Base-by-base conservation (phyloP, 768 basidiomycete genomes). In the Hortiboletus campestris region DNA sequence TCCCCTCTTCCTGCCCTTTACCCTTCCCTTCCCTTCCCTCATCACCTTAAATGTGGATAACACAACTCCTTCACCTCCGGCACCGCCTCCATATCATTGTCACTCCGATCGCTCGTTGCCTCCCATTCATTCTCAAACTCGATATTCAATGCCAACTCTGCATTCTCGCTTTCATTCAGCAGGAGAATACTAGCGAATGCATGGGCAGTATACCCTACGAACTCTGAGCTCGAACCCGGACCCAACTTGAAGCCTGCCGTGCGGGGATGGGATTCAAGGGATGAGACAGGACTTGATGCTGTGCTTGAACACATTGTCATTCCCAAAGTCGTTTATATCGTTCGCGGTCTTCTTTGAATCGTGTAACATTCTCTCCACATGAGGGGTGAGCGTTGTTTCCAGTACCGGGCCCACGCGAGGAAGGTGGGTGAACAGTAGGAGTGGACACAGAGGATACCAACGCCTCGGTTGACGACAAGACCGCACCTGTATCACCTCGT, bases 71-170 rank as follows among this genome's bases (percentile, higher is more conserved):
- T 92, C n/a, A n/a, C 88, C 63, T 91, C 89, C 20, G 67, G 70
- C 19, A 82, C 83, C 4, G 86, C 88, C 55, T 92, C 89, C 2
- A 86, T 85, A 63, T 92, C 90, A 59, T 92, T 90, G 69, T 91
- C 90, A 69, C 92, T 92, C 89, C 90, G 92, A 72, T 91, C 89
- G 61, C 90, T 91, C 48, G 88, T 90, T 40, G 89, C 84, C 70
- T 92, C 91, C 90, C 91, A 93, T 57, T 89, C 89, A 58, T 91
- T 91, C 64, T 93, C 90, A 63, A 92, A 93, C 69, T 92, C 89
- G 52, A 92, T 87, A 61, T 91, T 91, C 42, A 88, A 73, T n/a
- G 84, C 75, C 36, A 85, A 62, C 66, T 88, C 85, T 5, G 55
- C 51, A n/a, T n/a, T n/a, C n/a, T n/a, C n/a, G n/a, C n/a, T n/a